Evolutionary conservation across 2,329 filamentous ascomycete species (phyloP).

Genomic region (Hypoxylon sp.): DNA sequence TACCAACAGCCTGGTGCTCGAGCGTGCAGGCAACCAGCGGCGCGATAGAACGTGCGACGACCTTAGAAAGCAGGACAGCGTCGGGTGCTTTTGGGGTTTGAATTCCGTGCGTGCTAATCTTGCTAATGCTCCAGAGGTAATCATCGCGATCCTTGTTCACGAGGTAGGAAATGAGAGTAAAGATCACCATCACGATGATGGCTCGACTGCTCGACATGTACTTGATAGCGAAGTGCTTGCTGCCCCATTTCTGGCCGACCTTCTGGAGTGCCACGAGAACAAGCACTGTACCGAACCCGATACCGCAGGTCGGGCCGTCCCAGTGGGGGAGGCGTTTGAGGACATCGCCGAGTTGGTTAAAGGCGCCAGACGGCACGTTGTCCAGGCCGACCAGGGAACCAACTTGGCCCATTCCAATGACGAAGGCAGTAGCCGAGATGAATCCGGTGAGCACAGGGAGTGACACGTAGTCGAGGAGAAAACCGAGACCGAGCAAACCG

Average conservation of each 20-base stretch:
- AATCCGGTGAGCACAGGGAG: conserved; percentile 73
- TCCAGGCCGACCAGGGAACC: conserved; percentile 69
- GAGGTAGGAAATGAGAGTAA: conserved; percentile 71
- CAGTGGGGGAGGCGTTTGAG: conserved; percentile 67
- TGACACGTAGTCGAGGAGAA: conserved; percentile 74
- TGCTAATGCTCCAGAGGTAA: conserved; percentile 68
- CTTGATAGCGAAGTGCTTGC: conserved; percentile 68
- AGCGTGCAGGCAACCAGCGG: conserved; percentile 71
- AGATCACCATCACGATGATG: conserved; percentile 70
- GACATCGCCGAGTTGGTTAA: conserved; percentile 69
- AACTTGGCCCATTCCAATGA: conserved; percentile 74
- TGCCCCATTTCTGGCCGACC: conserved; percentile 69
- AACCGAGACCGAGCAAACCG: conserved; percentile 72
- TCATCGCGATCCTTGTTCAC: conserved; percentile 66
- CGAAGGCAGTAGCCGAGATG: conserved; percentile 74
- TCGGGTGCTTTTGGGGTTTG: conserved; percentile 61
- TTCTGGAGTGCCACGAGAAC: conserved; percentile 68
- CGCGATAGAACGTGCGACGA: conserved; percentile 66
- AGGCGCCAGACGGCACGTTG: conserved; percentile 62
- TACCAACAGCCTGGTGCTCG: conserved; percentile 73
- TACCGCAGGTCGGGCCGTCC: conserved; percentile 67
- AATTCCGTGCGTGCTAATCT: conserved; percentile 68
- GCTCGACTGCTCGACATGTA: conserved; percentile 70
- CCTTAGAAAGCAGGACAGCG: conserved; percentile 61
- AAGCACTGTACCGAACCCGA: conserved; percentile 69